Evolutionary conservation across 2,329 filamentous ascomycete genomes (phyloP), one percentile per base, ranked within the genome.

Genomic region (Diaporthe ampelina): DNA sequence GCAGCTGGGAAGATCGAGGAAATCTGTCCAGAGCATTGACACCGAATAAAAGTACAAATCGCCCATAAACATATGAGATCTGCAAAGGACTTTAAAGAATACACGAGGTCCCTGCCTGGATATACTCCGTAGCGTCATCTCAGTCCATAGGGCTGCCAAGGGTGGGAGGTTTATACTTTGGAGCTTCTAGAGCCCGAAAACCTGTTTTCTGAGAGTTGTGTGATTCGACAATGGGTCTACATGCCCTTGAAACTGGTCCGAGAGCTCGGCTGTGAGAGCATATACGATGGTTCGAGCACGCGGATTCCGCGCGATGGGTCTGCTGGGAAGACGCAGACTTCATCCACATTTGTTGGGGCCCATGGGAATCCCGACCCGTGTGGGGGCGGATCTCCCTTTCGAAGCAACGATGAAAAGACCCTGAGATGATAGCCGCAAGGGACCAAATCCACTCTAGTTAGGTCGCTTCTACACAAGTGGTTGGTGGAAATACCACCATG

Each of bases 101-200:
- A 40, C 32, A 59, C 21, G 13, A 59, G 6, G 32, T 26, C 17
- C 21, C 1, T 40, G 35, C 57, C 57, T 9, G 57, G 57, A 40
- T 59, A 59, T 59, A n/a, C 32, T 32, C 35, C 10, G 57, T 29
- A 17, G 13, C 21, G 29, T 40, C 19, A 40, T 29, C 21, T 19
- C 9, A 17, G 57, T 59, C n/a, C 35, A 59, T 24, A 59, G 29
- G 57, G 57, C 57, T 59, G 57, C 57, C 57, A 59, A 17, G 35
- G 26, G 32, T 11, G 6, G 32, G 32, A 26, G 21, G 21, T 59
- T 26, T 40, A 40, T 24, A 59, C 6, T 40, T n/a, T 59, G 35
- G 21, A 40, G 11, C 57, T 26, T n/a, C 13, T 11, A 9, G 21
- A 9, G 7, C 17, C 2, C 35, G 19, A 40, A 59, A 59, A 4